Conservation (phyloP, 2,329 filamentous ascomycete species). For the Geoglossum cookeanum region DNA sequence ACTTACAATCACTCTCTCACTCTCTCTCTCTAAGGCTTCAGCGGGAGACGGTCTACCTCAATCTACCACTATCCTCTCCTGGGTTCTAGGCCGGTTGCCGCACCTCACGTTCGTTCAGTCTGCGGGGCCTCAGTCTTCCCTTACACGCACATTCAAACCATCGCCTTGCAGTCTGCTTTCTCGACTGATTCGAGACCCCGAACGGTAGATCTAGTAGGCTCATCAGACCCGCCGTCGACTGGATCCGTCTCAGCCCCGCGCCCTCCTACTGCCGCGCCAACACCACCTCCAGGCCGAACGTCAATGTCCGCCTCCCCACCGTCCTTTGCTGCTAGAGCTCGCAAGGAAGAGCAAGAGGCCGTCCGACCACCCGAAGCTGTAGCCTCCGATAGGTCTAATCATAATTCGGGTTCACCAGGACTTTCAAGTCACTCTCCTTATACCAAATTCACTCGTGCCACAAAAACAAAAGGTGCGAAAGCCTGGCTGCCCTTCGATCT, state of each 20-base stretch:
- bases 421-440: not conserved
- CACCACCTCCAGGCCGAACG: not conserved
- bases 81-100: not conserved
- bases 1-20: not conserved
- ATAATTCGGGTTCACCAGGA: not conserved
- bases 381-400: not conserved
- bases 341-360: not conserved
- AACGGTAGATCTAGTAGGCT: not conserved
- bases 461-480: not conserved
- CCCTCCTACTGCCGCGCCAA: not conserved
- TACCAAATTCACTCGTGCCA: not conserved
- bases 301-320: not conserved
- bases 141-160: not conserved
- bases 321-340: not conserved
- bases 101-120: not conserved
- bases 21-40: not conserved
- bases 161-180: not conserved
- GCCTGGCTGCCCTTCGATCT: not conserved
- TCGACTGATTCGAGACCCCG: not conserved
- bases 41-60: not conserved
- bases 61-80: not conserved
- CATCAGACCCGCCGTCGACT: not conserved
- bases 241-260: not conserved
- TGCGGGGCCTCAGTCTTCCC: not conserved
- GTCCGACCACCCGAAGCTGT: not conserved